Evolutionary conservation across 2,329 filamentous ascomycete species (phyloP).

Genomic region (Aspergillus japonicus): DNA sequence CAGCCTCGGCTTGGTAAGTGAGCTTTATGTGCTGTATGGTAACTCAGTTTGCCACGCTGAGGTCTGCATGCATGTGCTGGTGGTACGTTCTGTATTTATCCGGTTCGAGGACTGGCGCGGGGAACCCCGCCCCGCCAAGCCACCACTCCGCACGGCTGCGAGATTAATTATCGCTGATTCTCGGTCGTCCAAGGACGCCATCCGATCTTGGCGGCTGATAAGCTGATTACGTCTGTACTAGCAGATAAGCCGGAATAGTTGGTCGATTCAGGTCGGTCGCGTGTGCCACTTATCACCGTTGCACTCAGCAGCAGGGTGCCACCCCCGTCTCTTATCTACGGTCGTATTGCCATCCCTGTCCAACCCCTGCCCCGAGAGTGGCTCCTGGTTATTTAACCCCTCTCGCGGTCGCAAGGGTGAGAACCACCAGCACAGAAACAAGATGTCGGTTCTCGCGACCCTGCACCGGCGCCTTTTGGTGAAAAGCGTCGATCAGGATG

Average conservation of each 20-base stretch:
- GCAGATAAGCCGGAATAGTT: neutral
- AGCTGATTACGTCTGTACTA: neutral
- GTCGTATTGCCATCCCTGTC: neutral
- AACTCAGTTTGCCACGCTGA: neutral
- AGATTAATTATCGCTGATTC: neutral
- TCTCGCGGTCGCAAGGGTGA: neutral
- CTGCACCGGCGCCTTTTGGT: slow-evolving; percentile 19
- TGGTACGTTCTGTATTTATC: neutral
- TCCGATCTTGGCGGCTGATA: neutral
- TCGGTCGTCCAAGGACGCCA: neutral
- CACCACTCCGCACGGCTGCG: neutral
- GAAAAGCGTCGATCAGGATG: slow-evolving; percentile 21
- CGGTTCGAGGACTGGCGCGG: neutral
- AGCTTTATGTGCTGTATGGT: neutral
- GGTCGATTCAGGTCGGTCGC: neutral
- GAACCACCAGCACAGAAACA: neutral
- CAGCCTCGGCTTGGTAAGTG: neutral
- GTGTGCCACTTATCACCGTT: neutral
- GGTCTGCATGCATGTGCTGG: neutral
- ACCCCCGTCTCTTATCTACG: neutral
- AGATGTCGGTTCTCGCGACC: slow-evolving; percentile 1
- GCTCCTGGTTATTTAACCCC: neutral
- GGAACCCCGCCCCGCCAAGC: neutral
- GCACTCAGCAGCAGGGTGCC: neutral
- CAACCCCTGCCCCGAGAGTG: neutral